Base-by-base conservation (phyloP, 345 rosid species). In the Alliaria petiolata region DNA sequence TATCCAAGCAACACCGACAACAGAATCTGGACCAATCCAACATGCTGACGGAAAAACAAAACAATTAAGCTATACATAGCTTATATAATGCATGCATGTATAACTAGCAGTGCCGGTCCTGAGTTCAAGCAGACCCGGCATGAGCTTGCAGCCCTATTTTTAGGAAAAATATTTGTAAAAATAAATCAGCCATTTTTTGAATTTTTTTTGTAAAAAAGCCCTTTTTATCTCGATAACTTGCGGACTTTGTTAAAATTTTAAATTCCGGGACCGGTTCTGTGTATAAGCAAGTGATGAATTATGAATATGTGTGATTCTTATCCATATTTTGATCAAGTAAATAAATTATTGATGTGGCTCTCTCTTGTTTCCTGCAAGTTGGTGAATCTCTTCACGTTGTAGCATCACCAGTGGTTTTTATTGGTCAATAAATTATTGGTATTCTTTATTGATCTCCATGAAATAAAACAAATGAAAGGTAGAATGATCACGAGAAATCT, bases 351-450 rank as follows among this genome's bases (percentile, higher is more conserved):
- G 42, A 20, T 16, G 36, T 55, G 44, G 34, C 43, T 42, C 14
- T n/a, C 14, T 26, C 63, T 43, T 43, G 63, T 55, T 17, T 67
- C 15, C 53, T 54, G 22, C 43, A 67, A 67, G 34, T 55, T 68
- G 45, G 20, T 64, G 33, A 19, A 39, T 12, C 43, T 42, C 40
- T 66, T 7, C 14, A 30, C 22, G 20, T 67, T 13, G 11, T 17
- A 40, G 15, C 62, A 39, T 52, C 11, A 20, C 42, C 55, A 30
- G 34, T 67, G 47, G 61, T 25, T 52, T 51, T 43, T 7, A 35
- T 5, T 15, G 36, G 61, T 40, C 40, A 40, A 17, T 5, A 54
- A 31, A 28, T 28, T 57, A 5, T 26, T 11, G 53, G 20, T 53
- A 42, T 42, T 52, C 54, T 54, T 55, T 22, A 22, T 35, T 45